Percentiles rank a stretch among this genome's conserved stretches.
Evolutionary conservation across 805 yeast species (phyloP).

Genomic region (Hanseniaspora opuntiae): DNA sequence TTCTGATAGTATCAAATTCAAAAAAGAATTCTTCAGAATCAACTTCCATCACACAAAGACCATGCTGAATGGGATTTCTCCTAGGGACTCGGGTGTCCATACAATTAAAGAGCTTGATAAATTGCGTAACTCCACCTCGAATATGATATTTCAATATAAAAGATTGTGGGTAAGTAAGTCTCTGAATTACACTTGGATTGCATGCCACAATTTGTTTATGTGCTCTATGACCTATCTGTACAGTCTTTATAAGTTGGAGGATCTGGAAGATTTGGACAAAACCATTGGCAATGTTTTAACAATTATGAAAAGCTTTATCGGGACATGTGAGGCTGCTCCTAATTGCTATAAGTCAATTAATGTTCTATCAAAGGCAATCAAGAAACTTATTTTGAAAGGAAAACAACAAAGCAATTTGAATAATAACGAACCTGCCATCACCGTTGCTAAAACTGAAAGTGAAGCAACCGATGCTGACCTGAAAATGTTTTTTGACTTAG

Average conservation of each 20-base stretch:
- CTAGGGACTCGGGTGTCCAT: constrained; percentile 42
- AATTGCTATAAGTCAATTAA: constrained; percentile 62
- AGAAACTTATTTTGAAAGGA: constrained; percentile 25
- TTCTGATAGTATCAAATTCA: constrained; percentile 60
- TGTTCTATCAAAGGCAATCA: constrained; percentile 56
- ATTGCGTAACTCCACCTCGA: constrained; percentile 51
- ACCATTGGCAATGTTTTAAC: constrained; percentile 37
- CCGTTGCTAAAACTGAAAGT: constrained; percentile 8
- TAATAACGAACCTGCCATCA: constrained; percentile 2
- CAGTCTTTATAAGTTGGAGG: constrained; percentile 44
- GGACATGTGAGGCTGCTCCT: constrained; percentile 65
- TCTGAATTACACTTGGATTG: constrained; percentile 84
- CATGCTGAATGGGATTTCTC: constrained; percentile 64
- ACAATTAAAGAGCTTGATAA: constrained; percentile 39
- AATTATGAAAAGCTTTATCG: constrained; percentile 47
- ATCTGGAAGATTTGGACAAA: constrained; percentile 39
- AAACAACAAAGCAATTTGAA: background rate
- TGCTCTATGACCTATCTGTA: constrained; percentile 78
- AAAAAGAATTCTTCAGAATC: constrained; percentile 51
- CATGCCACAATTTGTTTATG: constrained; percentile 76
- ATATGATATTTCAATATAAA: constrained; percentile 50
- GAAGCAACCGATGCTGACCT: constrained; percentile 20
- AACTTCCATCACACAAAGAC: constrained; percentile 67
- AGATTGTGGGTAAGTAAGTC: constrained; percentile 42
- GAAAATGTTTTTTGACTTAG: constrained; percentile 36